Conservation (phyloP, 345 rosid genomes). For the Salix koriyanagi region DNA sequence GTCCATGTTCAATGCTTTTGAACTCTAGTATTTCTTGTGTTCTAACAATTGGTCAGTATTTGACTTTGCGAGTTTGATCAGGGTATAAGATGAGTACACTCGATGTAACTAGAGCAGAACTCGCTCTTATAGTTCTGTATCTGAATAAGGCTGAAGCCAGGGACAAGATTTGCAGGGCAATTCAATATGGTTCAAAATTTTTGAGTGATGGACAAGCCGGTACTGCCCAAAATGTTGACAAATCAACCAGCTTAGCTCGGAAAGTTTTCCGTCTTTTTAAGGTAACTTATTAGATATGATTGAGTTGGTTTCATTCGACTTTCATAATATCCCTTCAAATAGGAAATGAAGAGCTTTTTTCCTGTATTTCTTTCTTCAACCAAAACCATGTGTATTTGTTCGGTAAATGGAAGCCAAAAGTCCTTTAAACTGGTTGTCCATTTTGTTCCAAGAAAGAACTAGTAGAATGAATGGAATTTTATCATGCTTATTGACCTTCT, state of each 20-base stretch:
- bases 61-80: slow-evolving; percentile 15
- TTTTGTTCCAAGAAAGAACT: not conserved
- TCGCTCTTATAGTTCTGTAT: slow-evolving; percentile 74
- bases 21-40: not conserved
- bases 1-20: not conserved
- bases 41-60: not conserved
- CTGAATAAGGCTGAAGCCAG: slow-evolving; percentile 97
- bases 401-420: not conserved
- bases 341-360: not conserved
- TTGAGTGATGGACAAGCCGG: slow-evolving; percentile 89
- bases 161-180: slow-evolving; percentile 98
- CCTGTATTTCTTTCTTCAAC: not conserved
- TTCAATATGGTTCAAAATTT: slow-evolving; percentile 93
- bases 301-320: not conserved
- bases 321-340: not conserved
- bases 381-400: not conserved
- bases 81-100: slow-evolving; percentile 63
- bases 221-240: slow-evolving; percentile 89
- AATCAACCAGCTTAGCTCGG: slow-evolving; percentile 90
- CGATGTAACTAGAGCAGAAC: slow-evolving; percentile 80
- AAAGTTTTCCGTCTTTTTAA: slow-evolving; percentile 96
- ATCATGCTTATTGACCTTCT: slow-evolving; percentile 11
- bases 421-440: not conserved
- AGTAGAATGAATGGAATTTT: not conserved
- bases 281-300: slow-evolving; percentile 33